A percentile compares a stretch with the other conserved stretches of the same genome.
Conservation (phyloP, 805 yeast genomes). For the Starmerella khaoyaiensis region DNA sequence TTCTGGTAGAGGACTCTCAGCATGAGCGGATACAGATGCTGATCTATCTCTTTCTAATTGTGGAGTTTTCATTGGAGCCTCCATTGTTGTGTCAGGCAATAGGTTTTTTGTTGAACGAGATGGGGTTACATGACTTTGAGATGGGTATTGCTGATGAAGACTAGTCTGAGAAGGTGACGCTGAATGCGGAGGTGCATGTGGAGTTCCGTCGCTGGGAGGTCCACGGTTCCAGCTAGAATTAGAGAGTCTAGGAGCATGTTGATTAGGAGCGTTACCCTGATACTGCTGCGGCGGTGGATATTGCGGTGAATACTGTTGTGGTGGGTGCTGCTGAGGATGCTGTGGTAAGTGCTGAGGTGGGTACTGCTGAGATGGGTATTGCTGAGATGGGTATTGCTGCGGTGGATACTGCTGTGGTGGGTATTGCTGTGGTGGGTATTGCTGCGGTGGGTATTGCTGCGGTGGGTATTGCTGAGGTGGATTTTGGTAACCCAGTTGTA, state of each 20-base stretch:
- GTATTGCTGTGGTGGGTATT: constrained; percentile 1
- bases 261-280: too few species aligned
- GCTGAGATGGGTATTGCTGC: constrained; percentile 2
- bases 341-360: constrained; percentile 1
- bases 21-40: neutral
- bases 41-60: neutral
- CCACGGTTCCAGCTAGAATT: neutral
- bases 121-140: neutral
- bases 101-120: too few species aligned
- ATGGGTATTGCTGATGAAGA: neutral
- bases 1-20: neutral
- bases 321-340: neutral
- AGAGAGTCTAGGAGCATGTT: too few species aligned
- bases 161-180: neutral
- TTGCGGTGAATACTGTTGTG: neutral
- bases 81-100: neutral
- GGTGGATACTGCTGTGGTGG: constrained; percentile 1
- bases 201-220: neutral
- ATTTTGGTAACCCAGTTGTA: neutral
- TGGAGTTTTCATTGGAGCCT: constrained; percentile 1
- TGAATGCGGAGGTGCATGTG: too few species aligned
- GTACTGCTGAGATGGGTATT: neutral
- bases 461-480: neutral
- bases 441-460: neutral
- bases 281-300: too few species aligned